Conservation (phyloP, 1,284 basidiomycete species). For the Quambalaria eucalypti region DNA sequence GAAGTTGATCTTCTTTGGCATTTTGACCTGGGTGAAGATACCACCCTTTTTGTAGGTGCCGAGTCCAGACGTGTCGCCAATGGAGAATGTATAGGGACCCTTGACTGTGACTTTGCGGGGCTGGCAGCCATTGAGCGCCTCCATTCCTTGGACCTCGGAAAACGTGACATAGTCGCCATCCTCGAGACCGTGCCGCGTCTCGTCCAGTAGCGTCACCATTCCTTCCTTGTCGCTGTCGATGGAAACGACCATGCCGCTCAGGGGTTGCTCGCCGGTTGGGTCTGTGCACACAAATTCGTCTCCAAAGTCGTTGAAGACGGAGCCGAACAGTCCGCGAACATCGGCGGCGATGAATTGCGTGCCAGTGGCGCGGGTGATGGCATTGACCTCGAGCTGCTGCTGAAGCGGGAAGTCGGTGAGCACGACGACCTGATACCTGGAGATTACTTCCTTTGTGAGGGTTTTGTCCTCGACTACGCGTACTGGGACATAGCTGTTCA, state of each 20-base stretch:
- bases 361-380: conserved; percentile 53
- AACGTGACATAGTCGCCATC: conserved; percentile 98
- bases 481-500: conserved; percentile 94
- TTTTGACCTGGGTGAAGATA: conserved; percentile 96
- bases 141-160: conserved; percentile 93
- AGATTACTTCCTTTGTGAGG: conserved; percentile 27
- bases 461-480: conserved; percentile 53
- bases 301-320: conserved; percentile 92
- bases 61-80: conserved; percentile 44
- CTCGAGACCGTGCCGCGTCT: conserved; percentile 92
- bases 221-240: conserved; percentile 59
- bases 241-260: conserved; percentile 89
- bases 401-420: conserved; percentile 67
- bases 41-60: conserved; percentile 79
- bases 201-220: conserved; percentile 90
- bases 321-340: conserved; percentile 91
- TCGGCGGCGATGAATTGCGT: conserved; percentile 88
- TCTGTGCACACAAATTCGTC: conserved; percentile 88
- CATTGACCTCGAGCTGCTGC: conserved; percentile 89
- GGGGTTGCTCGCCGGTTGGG: conserved; percentile 84
- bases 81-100: conserved; percentile 51
- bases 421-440: conserved; percentile 61
- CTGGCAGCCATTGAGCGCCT: conserved; percentile 77
- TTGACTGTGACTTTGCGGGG: conserved; percentile 87
- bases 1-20: conserved; percentile 76